Conservation (phyloP, 2,329 filamentous ascomycete genomes). For the Diaporthe destruens region DNA sequence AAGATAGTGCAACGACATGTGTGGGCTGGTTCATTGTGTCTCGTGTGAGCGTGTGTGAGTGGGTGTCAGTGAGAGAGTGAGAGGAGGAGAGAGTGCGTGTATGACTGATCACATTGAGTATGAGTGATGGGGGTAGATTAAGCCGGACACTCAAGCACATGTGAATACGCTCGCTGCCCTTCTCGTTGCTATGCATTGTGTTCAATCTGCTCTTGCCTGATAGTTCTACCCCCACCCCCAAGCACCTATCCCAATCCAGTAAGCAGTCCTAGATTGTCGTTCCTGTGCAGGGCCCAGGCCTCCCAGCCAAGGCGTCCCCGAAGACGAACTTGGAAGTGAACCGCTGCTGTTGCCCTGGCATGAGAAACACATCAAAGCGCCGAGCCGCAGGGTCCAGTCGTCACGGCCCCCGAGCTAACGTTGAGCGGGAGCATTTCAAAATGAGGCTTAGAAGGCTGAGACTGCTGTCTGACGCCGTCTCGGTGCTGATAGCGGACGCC, state of each 20-base stretch:
- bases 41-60: background rate
- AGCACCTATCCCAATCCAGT: background rate
- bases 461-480: background rate
- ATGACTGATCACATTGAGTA: background rate
- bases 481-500: background rate
- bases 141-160: background rate
- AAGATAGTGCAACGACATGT: background rate
- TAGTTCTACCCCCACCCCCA: too few relatives aligned
- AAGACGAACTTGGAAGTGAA: background rate
- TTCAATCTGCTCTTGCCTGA: too few relatives aligned
- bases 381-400: too few relatives aligned
- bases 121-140: too few relatives aligned
- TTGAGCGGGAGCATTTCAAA: background rate
- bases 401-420: background rate
- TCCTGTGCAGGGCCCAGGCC: background rate
- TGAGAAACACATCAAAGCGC: background rate
- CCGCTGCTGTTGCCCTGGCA: background rate
- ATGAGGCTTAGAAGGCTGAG: background rate
- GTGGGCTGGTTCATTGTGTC: background rate
- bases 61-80: too few relatives aligned
- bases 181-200: too few relatives aligned
- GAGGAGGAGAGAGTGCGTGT: background rate
- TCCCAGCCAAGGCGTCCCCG: too few relatives aligned
- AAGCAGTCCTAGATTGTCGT: too few relatives aligned
- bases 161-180: background rate